phyloP scores from a whole-genome alignment of 73 alveolate genomes.

The Tetrahymena borealis region DNA sequence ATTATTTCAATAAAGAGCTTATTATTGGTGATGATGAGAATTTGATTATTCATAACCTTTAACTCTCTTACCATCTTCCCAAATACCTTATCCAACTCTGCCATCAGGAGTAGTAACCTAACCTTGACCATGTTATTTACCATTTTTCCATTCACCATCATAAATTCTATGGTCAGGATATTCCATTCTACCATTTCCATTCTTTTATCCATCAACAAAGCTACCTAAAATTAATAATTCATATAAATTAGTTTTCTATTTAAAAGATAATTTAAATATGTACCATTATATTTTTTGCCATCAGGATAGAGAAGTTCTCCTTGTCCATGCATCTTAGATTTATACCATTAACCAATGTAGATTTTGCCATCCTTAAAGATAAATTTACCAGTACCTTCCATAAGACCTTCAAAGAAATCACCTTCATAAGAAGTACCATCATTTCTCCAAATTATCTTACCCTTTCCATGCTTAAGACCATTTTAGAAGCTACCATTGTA shows the following conservation, averaged over 20 bases:
- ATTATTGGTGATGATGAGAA: background rate
- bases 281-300: slow-evolving; percentile 16
- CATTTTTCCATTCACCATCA: slow-evolving; percentile 1
- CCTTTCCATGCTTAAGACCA: slow-evolving; percentile 37
- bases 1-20: background rate
- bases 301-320: slow-evolving; percentile 18
- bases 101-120: background rate
- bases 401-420: slow-evolving; percentile 3
- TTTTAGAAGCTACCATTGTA: slow-evolving; percentile 20
- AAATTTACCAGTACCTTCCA: slow-evolving; percentile 16
- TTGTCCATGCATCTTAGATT: slow-evolving; percentile 20
- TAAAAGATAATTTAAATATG: background rate
- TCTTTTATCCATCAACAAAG: background rate
- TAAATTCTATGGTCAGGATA: background rate
- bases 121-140: background rate
- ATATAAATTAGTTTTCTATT: background rate
- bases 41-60: background rate
- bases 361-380: background rate
- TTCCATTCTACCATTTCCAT: background rate
- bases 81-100: background rate
- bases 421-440: slow-evolving; percentile 14
- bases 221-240: background rate
- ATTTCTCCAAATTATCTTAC: slow-evolving; percentile 7
- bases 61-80: background rate
- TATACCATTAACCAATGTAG: slow-evolving; percentile 6